These are phyloP conservation scores for Xerophyta viscosa DNA, from an alignment of 106 monocot genomes.

Conservation along the genomic window DNA sequence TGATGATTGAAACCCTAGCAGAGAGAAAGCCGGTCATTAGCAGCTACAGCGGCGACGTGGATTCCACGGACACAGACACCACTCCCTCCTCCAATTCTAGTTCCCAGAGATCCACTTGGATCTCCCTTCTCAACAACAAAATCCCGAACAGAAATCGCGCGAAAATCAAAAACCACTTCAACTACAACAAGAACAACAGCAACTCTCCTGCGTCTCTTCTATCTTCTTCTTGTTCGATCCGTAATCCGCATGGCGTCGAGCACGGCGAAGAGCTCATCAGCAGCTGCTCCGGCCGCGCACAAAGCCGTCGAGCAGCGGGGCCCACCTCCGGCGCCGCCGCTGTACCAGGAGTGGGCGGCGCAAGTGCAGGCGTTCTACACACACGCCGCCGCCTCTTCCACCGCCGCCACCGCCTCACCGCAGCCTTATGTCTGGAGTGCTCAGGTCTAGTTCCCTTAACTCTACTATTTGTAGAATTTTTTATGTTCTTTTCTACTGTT, in stretches of 20 bases:
- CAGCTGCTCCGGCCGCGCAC: not conserved
- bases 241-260: slow-evolving; percentile 1
- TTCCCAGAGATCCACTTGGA: no score
- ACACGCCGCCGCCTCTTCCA: not conserved
- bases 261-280: not conserved
- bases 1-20: no score
- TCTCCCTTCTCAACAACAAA: no score
- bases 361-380: not conserved
- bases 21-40: no score
- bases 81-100: no score
- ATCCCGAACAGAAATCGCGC: no score
- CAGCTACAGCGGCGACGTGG: no score
- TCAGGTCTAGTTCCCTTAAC: not conserved
- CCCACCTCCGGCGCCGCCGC: not conserved
- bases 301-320: not conserved
- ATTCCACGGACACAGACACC: no score
- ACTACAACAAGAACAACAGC: no score
- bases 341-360: not conserved
- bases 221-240: no score
- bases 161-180: no score
- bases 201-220: no score
- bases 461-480: not conserved
- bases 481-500: not conserved
- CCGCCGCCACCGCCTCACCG: not conserved
- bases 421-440: slow-evolving; percentile 5